Base-by-base conservation (phyloP, 225 moss, liverwort and hornwort species). In the Asterella californica region DNA sequence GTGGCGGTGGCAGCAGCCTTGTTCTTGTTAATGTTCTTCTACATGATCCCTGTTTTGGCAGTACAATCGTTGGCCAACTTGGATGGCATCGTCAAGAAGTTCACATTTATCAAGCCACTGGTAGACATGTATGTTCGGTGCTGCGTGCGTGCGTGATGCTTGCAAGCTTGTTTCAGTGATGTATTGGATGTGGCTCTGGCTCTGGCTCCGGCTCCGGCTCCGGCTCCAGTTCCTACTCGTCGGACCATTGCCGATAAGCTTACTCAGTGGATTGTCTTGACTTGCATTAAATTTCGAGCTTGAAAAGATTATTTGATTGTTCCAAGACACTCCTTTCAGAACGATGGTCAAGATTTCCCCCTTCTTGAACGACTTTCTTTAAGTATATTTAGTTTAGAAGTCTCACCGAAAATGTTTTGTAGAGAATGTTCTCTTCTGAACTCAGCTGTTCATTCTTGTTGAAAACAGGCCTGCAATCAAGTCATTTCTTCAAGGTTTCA, bases 61-160 rank as follows among this genome's bases (percentile, higher is more conserved):
- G 87, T 96, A 21, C 94, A 94, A 72, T 88, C 90, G 3, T 76
- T 96, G 45, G 94, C 96, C 79, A 92, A 91, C 72, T 79, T 96
- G 59, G 76, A 89, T 57, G 88, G 85, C 19, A 55, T 96, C 2
- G 0, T 79, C 76, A 48, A 68, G 0, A 2, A 72, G 46, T 81
- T 88, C 36, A 88, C 91, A 5, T 82, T 86, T 63, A 73, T 96
- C 46, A 64, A 53, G 53, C 37, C 82, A 0, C 12, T 96, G 67
- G 68, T 91, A 21, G 1, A 91, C 59, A 72, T 50, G 90, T 89
- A 72, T 82, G 90, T 87, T 38, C 8, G 7, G n/a, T n/a, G n/a
- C n/a, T n/a, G n/a, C n/a, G n/a, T n/a, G n/a, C n/a, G n/a, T n/a
- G 12, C 52, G 4, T 52, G 52, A 14, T 52, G 52, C 52, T 17